Evolutionary conservation across 768 basidiomycete genomes (phyloP).

Genomic region (Rubroboletus satanas): DNA sequence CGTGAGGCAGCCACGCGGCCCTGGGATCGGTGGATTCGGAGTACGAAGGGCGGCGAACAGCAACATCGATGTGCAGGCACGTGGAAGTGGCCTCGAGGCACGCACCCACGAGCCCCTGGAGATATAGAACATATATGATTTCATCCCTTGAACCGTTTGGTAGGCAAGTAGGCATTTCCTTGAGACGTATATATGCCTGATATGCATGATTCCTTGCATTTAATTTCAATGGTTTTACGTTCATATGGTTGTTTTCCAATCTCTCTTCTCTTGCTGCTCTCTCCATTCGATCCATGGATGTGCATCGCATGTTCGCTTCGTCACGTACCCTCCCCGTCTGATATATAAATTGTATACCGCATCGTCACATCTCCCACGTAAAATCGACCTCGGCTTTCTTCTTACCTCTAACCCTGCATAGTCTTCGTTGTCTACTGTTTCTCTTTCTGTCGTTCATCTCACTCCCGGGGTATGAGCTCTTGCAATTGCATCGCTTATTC

Average conservation of each 20-base stretch:
- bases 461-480: neutral
- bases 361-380: conserved; percentile 11
- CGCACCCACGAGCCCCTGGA: conserved; percentile 85
- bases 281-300: conserved; percentile 15
- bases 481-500: neutral
- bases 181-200: conserved; percentile 24
- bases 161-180: conserved; percentile 20
- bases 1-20: conserved; percentile 82
- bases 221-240: conserved; percentile 19
- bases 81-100: conserved; percentile 71
- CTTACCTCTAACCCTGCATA: conserved; percentile 1
- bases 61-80: conserved; percentile 37
- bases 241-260: conserved; percentile 6
- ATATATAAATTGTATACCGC: conserved; percentile 29
- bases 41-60: conserved; percentile 42
- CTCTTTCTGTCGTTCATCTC: neutral
- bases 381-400: conserved; percentile 9
- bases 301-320: conserved; percentile 8
- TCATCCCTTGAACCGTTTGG: conserved; percentile 1
- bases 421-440: neutral
- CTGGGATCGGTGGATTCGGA: conserved; percentile 72
- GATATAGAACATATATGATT: conserved; percentile 45
- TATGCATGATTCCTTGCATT: conserved; percentile 24
- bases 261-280: conserved; percentile 10
- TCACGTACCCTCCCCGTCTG: conserved; percentile 6